Evolutionary conservation across 768 basidiomycete species (phyloP), one percentile per base, ranked within the genome.

Genomic region (Termitomyces sp.): DNA sequence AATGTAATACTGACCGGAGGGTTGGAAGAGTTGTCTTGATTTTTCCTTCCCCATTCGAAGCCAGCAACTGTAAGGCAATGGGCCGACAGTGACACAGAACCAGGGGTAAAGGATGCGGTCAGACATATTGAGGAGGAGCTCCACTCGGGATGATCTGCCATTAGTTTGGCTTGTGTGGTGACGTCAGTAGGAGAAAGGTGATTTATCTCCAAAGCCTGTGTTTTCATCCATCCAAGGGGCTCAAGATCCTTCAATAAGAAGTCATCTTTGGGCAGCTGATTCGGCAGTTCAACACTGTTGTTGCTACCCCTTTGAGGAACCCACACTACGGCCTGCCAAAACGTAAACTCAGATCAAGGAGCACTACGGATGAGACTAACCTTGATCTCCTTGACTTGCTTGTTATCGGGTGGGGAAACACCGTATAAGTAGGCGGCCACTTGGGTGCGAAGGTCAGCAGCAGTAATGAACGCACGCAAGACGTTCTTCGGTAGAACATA

Each of bases 341-440:
- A 47, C 32, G 45, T 59, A n/a, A 39, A 30, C 34, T 48, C 19
- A 11, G 10, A n/a, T 27, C 25, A 44, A 53, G 23, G n/a, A 12
- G 7, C 21, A 6, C 8, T 19, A 1, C 4, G 27, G 11, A 21
- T 23, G n/a, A 25, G 17, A 51, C 69, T 46, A 45, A 81, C 81
- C 78, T 96, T 98, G 75, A 99, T 91, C 74, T 99, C 97, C 74
- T 98, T 97, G 59, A 99, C 97, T 71, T 95, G 94, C 61, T 91
- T 89, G 79, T 98, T 98, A 72, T 98, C 96, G 5, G 91, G 83
- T 3, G 96, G 94, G 6, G 94, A 95, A 19, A 80, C 80, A 61
- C 97, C 97, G 67, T 97, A 99, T 56, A 99, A 68, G 79, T 86
- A 98, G 3, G 87, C 96, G 0, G 94, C 94, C 35, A 98, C 90